Base-by-base conservation (phyloP, 2,329 filamentous ascomycete species). In the Juglanconis juglandina region DNA sequence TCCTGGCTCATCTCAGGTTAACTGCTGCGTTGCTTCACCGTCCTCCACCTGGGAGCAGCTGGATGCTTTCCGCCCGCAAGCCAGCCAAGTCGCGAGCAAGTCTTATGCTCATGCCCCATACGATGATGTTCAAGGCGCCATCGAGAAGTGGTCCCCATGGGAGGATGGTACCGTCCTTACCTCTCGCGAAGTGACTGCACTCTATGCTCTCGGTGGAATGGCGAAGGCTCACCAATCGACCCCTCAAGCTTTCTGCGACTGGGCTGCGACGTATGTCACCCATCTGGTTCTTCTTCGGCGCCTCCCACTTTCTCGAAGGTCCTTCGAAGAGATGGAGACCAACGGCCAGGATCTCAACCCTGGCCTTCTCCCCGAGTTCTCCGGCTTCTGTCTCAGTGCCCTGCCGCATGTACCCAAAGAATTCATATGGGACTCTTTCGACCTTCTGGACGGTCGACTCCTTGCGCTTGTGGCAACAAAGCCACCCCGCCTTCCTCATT, bases 251-350 rank as follows among this genome's bases (percentile, higher is more conserved):
- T 58, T 60, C 13, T 39, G 37, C 53, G 24, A 11, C 34, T 63
- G 59, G 48, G 63, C 57, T 17, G 62, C 64, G 1, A 65, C 66
- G 4, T 67, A 69, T 24, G 34, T 72, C 6, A 30, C 68, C 11
- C 70, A 72, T 32, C 59, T 72, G 1, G 68, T 63, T 4, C 35
- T 67, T 5, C 59, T 73, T n/a, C 65, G 63, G 44, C 64, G 53
- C 64, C 32, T 67, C 42, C 46, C 59, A 33, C 66, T 73, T 9
- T 60, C 65, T 1, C 62, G 68, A 34, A 66, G 70, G 35, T 63
- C 66, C 5, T 66, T 68, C 11, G 30, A 30, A 7, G 11, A 33
- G 14, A 37, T 52, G 6, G 17, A 47, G n/a, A 3, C 8, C 44
- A 24, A 5, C 8, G 6, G n/a, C 5, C 44, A 24, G 17, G 44